Conservation (phyloP, 345 rosid species). For the Camelina neglecta region DNA sequence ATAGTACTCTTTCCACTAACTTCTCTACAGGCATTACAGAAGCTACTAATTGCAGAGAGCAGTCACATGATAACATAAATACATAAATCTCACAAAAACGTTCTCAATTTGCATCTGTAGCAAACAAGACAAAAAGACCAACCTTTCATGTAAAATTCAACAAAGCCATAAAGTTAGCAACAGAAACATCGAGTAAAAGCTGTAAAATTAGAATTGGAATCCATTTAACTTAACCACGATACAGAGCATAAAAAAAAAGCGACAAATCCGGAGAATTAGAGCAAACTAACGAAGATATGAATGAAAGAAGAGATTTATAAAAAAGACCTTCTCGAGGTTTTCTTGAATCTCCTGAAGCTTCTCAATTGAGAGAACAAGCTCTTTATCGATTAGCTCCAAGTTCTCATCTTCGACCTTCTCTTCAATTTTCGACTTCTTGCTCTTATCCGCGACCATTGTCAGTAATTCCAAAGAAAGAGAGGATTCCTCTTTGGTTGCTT, state of each 20-base stretch:
- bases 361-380: slow-evolving; percentile 86
- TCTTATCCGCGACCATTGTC: slow-evolving; percentile 81
- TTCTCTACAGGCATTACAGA: not conserved
- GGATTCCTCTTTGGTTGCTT: not conserved
- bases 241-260: slow-evolving; percentile 8
- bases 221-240: slow-evolving; percentile 1
- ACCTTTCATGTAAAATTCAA: not conserved
- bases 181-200: not conserved
- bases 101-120: slow-evolving; percentile 3
- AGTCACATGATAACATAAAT: not conserved
- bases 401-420: slow-evolving; percentile 71
- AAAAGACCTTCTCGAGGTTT: slow-evolving; percentile 81
- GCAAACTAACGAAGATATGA: not conserved
- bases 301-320: not conserved
- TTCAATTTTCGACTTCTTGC: slow-evolving; percentile 75
- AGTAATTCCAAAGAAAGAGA: slow-evolving; percentile 14
- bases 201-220: slow-evolving; percentile 1
- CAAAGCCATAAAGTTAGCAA: slow-evolving; percentile 4
- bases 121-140: not conserved
- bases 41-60: not conserved
- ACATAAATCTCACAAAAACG: not conserved
- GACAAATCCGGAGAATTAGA: not conserved
- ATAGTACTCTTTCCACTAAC: not conserved
- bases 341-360: slow-evolving; percentile 97
- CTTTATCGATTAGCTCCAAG: slow-evolving; percentile 68